Evolutionary conservation across 371 early-diverging fungal genomes (phyloP).

Genomic region (Actinomortierella wolfii): DNA sequence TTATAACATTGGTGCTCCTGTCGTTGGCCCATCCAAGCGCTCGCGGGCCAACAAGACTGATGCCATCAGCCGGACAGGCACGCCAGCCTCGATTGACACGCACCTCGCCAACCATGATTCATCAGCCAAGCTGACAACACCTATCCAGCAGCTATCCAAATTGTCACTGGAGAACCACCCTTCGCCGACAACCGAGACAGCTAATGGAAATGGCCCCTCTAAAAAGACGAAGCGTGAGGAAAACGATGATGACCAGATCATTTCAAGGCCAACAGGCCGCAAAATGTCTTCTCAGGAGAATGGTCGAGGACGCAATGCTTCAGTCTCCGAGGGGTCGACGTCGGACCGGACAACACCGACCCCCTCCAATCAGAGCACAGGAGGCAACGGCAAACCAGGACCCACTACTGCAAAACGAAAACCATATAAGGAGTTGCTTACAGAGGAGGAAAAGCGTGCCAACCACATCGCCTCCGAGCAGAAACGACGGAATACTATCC

Average conservation of each 20-base stretch:
- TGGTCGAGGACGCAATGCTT: constrained; percentile 23
- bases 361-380: background rate
- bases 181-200: background rate
- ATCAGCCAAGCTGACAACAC: constrained; percentile 19
- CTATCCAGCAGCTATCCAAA: constrained; percentile 40
- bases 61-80: constrained; percentile 9
- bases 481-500: constrained; percentile 44
- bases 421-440: constrained; percentile 71
- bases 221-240: constrained; percentile 40
- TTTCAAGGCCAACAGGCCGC: constrained; percentile 2
- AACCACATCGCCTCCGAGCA: constrained; percentile 80
- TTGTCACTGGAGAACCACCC: constrained; percentile 21
- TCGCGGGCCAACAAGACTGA: constrained; percentile 21
- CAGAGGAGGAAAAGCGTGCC: constrained; percentile 91
- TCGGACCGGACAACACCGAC: constrained; percentile 17
- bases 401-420: constrained; percentile 37
- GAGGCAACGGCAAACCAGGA: constrained; percentile 1
- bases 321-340: constrained; percentile 32
- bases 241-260: constrained; percentile 17
- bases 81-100: constrained; percentile 5
- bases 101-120: constrained; percentile 2
- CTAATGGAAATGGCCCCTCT: constrained; percentile 7
- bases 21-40: constrained; percentile 22
- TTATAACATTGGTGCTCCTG: constrained; percentile 9
- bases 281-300: constrained; percentile 5